These are phyloP conservation scores for Myxozyma nipponensis DNA, from an alignment of 805 yeast genomes.

Conservation along the genomic window DNA sequence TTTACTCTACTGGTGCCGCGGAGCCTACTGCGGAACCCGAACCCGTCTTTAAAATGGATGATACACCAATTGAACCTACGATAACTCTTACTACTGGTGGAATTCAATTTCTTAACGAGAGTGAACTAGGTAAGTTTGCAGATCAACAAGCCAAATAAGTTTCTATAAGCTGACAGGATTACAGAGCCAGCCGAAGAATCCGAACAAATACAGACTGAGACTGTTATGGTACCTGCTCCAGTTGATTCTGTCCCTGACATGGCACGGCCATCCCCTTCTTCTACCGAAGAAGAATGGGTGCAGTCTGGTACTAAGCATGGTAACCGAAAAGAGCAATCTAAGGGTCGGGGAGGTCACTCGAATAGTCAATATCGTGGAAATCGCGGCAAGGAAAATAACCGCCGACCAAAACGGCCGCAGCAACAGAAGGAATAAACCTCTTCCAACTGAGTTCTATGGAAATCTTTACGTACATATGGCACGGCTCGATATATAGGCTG, in stretches of 20 bases:
- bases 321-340: background rate
- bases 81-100: constrained; percentile 23
- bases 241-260: background rate
- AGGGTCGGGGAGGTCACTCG: background rate
- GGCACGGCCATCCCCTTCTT: background rate
- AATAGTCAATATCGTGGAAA: background rate
- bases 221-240: background rate
- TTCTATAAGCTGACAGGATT: too few relatives aligned
- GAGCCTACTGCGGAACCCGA: constrained; percentile 1
- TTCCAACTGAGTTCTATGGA: too few relatives aligned
- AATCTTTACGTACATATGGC: too few relatives aligned
- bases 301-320: background rate
- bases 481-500: too few relatives aligned
- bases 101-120: constrained; percentile 25
- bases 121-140: constrained; percentile 18
- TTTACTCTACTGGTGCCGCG: constrained; percentile 5
- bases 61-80: constrained; percentile 7
- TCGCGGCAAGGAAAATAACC: background rate
- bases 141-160: too few relatives aligned
- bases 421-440: background rate
- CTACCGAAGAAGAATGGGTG: background rate
- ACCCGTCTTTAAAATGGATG: constrained; percentile 4
- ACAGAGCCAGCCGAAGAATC: too few relatives aligned
- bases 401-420: background rate
- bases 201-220: background rate